Percentiles rank a stretch among this genome's conserved stretches.
phyloP scores from a whole-genome alignment of 257 asterid genomes.

The Fraxinus americana region DNA sequence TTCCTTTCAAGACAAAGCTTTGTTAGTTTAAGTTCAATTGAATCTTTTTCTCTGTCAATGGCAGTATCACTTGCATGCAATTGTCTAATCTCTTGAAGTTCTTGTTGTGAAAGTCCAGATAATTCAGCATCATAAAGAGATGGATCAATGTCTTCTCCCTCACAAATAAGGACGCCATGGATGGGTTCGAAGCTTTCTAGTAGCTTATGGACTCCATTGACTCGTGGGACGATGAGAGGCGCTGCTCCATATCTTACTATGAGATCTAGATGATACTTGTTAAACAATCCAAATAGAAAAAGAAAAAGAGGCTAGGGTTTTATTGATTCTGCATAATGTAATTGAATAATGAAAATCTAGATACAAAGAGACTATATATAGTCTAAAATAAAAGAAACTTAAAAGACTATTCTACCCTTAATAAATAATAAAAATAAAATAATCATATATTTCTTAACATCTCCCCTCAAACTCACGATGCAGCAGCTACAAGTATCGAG shows the following conservation, averaged over 20 bases:
- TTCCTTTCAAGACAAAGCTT: constrained; percentile 83
- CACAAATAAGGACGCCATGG: constrained; percentile 90
- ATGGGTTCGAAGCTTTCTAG: constrained; percentile 82
- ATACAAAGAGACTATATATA: no score
- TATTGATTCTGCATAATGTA: no score
- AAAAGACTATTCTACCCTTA: no score
- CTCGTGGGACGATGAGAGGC: constrained; percentile 82
- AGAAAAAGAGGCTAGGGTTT: no score
- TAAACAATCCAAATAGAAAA: no score
- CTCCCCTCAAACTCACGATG: no score
- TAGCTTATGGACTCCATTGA: constrained; percentile 64
- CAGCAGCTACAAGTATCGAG: no score
- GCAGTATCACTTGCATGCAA: constrained; percentile 70
- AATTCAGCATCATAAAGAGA: constrained; percentile 63
- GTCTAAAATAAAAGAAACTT: no score
- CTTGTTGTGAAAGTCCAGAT: constrained; percentile 47
- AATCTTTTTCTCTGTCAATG: constrained; percentile 74
- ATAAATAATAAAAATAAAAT: no score
- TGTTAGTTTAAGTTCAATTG: constrained; percentile 69
- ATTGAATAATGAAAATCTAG: no score
- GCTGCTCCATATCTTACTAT: constrained; percentile 77
- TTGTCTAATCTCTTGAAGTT: constrained; percentile 57
- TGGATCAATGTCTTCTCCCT: constrained; percentile 88
- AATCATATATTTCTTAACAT: no score
- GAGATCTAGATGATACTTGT: constrained; percentile 80